Percentiles rank a stretch among this genome's conserved stretches.
phyloP scores from a whole-genome alignment of 2,329 filamentous ascomycete genomes.

The Fusarium neocosmosporiellum region DNA sequence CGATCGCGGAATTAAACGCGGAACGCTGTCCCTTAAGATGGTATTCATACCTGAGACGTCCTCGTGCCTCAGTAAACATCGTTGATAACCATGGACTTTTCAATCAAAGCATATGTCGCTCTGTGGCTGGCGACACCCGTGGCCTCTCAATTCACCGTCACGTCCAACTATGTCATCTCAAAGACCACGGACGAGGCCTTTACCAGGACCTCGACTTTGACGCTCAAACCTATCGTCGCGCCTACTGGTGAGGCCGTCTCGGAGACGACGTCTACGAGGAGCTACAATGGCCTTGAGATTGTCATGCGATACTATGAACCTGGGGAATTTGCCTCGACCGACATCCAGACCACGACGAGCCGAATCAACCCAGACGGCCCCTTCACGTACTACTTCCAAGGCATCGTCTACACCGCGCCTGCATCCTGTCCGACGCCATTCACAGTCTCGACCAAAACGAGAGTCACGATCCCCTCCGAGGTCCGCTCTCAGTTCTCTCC shows the following conservation, averaged over 20 bases:
- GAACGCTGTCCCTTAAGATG: background rate
- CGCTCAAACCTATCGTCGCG: conserved; percentile 20
- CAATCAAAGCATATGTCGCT: background rate
- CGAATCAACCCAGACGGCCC: background rate
- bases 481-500: conserved; percentile 17
- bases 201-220: conserved; percentile 12
- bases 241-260: conserved; percentile 9
- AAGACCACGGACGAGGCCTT: conserved; percentile 10
- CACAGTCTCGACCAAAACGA: conserved; percentile 31
- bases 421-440: conserved; percentile 44
- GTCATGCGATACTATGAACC: conserved; percentile 26
- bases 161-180: conserved; percentile 26
- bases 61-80: background rate
- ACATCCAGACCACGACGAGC: conserved; percentile 8
- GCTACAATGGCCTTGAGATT: conserved; percentile 29
- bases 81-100: background rate
- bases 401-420: conserved; percentile 41
- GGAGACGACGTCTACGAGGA: conserved; percentile 10
- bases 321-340: conserved; percentile 11
- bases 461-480: conserved; percentile 18
- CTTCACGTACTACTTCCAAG: conserved; percentile 30
- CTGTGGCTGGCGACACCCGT: conserved; percentile 3
- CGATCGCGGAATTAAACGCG: background rate
- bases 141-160: conserved; percentile 28
- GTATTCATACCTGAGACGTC: background rate